A percentile compares a stretch with the other conserved stretches of the same genome.
phyloP scores from a whole-genome alignment of 768 basidiomycete species.

The Hemileccinum impolitum region DNA sequence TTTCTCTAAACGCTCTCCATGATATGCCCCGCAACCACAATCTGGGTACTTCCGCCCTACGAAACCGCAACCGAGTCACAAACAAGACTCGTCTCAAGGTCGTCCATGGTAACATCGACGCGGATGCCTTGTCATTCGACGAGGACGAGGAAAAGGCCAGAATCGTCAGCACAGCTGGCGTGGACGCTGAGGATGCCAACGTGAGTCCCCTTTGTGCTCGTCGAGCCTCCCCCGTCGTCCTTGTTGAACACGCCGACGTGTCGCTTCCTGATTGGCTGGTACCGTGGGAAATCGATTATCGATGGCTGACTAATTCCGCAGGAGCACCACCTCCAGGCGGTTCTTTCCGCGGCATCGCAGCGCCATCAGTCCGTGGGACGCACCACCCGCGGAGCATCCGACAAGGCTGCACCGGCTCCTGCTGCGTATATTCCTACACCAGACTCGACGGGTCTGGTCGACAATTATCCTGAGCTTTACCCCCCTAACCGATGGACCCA shows the following conservation, averaged over 20 bases:
- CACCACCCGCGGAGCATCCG: constrained; percentile 33
- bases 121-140: constrained; percentile 73
- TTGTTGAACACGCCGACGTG: constrained; percentile 44
- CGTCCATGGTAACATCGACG: constrained; percentile 76
- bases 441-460: constrained; percentile 77
- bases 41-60: constrained; percentile 71
- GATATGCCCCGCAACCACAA: constrained; percentile 84
- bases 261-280: constrained; percentile 44
- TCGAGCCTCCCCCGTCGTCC: constrained; percentile 35
- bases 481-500: constrained; percentile 1
- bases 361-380: constrained; percentile 40
- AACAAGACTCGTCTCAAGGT: constrained; percentile 90
- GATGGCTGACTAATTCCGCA: constrained; percentile 52
- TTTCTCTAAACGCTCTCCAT: constrained; percentile 53
- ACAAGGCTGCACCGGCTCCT: constrained; percentile 36
- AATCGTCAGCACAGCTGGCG: constrained; percentile 78
- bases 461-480: constrained; percentile 53
- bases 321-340: constrained; percentile 60
- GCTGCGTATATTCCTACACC: constrained; percentile 90
- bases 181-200: constrained; percentile 91
- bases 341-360: constrained; percentile 52
- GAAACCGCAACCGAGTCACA: constrained; percentile 88
- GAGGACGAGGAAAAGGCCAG: constrained; percentile 86
- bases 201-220: constrained; percentile 54
- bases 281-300: constrained; percentile 45